A percentile compares a stretch with the other conserved stretches of the same genome.
Conservation (phyloP, 192 early-diverging fungal species). For the Gamsiella multidivaricata region DNA sequence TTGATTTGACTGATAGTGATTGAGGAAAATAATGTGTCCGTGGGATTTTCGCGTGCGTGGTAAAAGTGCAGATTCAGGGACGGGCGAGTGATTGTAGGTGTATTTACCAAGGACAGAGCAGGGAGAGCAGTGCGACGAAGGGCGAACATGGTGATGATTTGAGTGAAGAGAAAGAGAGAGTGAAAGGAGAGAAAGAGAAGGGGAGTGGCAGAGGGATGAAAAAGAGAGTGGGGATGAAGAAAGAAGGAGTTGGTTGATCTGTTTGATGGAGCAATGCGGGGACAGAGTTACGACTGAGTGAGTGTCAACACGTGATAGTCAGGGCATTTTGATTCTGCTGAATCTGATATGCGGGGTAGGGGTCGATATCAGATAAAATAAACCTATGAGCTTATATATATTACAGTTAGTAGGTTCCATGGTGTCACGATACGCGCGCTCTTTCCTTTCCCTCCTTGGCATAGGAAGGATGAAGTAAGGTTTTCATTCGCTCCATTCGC, state of each 20-base stretch:
- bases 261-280: constrained; percentile 6
- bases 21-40: not conserved
- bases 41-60: constrained; percentile 7
- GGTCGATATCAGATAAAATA: too few species aligned
- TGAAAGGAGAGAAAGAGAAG: constrained; percentile 7
- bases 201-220: not conserved
- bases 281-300: not conserved
- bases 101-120: constrained; percentile 44
- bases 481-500: too few species aligned
- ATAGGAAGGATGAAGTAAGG: too few species aligned
- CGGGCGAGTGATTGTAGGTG: not conserved
- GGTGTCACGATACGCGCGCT: too few species aligned
- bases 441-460: too few species aligned
- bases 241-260: constrained; percentile 6
- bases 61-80: constrained; percentile 13
- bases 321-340: too few species aligned
- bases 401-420: too few species aligned
- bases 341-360: too few species aligned
- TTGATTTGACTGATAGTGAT: not conserved
- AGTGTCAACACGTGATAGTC: constrained; percentile 4
- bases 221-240: not conserved
- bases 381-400: too few species aligned
- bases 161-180: not conserved
- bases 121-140: constrained; percentile 50
- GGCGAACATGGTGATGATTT: constrained; percentile 32